Percentiles rank a stretch among this genome's conserved stretches.
phyloP scores from a whole-genome alignment of 441 rosid species.

The Pelargonium hybrid region DNA sequence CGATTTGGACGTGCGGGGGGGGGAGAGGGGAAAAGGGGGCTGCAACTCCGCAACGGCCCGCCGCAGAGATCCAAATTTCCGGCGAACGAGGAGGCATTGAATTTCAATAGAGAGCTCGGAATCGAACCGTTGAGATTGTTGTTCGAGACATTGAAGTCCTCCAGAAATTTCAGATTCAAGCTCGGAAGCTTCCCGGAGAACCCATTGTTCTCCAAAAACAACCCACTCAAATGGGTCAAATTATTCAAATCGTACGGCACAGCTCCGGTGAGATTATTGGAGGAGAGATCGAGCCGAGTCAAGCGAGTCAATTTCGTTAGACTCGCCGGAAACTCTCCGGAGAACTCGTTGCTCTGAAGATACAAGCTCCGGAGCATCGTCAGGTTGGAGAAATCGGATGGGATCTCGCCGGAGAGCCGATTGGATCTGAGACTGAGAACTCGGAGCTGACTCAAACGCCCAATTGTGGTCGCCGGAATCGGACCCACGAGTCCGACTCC shows the following conservation, averaged over 20 bases:
- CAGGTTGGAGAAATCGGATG: constrained; percentile 68
- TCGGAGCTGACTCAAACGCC: constrained; percentile 53
- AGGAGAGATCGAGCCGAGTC: constrained; percentile 65
- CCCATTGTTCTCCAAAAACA: constrained; percentile 43
- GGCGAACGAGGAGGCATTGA: constrained; percentile 37
- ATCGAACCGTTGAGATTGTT: constrained; percentile 67
- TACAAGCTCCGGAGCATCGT: constrained; percentile 59
- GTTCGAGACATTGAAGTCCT: constrained; percentile 50
- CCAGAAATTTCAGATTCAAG: constrained; percentile 30
- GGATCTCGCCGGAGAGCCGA: constrained; percentile 63
- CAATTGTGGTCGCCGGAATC: constrained; percentile 55
- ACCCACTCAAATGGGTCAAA: constrained; percentile 47
- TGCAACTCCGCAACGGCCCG: background rate
- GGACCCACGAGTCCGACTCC: constrained; percentile 66
- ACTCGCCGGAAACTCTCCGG: constrained; percentile 50
- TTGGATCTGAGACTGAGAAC: constrained; percentile 82
- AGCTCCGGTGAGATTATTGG: constrained; percentile 55
- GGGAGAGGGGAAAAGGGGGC: background rate
- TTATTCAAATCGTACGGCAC: constrained; percentile 64
- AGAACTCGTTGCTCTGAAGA: constrained; percentile 45
- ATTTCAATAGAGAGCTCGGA: constrained; percentile 39
- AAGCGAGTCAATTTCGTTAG: constrained; percentile 39
- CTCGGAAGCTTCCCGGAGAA: constrained; percentile 66
- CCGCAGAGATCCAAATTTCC: background rate
- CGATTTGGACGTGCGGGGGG: no score